These are phyloP conservation scores for Hypericum perforatum DNA, from an alignment of 345 rosid species.

Conservation along the genomic window DNA sequence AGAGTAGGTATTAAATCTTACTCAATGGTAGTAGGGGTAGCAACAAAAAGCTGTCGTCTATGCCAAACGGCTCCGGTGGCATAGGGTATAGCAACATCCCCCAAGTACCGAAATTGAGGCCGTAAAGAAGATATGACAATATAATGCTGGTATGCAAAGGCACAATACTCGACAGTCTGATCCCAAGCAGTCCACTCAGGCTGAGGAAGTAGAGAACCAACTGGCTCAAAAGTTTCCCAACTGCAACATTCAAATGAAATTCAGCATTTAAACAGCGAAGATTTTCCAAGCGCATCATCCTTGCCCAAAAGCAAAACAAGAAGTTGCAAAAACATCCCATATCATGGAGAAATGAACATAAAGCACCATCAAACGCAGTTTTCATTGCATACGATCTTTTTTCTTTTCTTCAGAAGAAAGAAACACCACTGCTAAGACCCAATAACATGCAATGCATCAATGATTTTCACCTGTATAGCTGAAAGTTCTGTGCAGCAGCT, in stretches of 20 bases:
- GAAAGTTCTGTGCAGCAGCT: slow-evolving; percentile 79
- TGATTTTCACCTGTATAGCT: slow-evolving; percentile 70
- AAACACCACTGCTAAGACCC: too few species aligned
- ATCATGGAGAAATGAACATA: too few species aligned
- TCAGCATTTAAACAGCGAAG: slow-evolving; percentile 9
- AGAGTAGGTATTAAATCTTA: slow-evolving; percentile 27
- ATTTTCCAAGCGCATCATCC: slow-evolving; percentile 1
- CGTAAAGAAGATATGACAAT: slow-evolving; percentile 90
- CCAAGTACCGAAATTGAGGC: slow-evolving; percentile 90
- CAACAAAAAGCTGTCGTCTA: slow-evolving; percentile 91
- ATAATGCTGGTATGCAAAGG: slow-evolving; percentile 85
- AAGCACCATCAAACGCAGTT: too few species aligned
- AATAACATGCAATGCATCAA: too few species aligned
- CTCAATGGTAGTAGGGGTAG: slow-evolving; percentile 97
- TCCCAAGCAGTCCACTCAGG: slow-evolving; percentile 99
- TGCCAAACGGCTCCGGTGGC: slow-evolving; percentile 99
- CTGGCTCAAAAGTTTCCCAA: slow-evolving; percentile 97
- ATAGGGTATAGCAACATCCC: slow-evolving; percentile 88
- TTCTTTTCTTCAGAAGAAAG: too few species aligned
- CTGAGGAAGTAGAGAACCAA: slow-evolving; percentile 93
- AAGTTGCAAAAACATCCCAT: background rate
- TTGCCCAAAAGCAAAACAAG: slow-evolving; percentile 1
- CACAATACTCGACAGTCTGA: slow-evolving; percentile 96
- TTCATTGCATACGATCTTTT: too few species aligned
- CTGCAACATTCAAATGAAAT: slow-evolving; percentile 38